Base-by-base conservation (phyloP, 2,329 filamentous ascomycete genomes). In the Sporothrix protearum region DNA sequence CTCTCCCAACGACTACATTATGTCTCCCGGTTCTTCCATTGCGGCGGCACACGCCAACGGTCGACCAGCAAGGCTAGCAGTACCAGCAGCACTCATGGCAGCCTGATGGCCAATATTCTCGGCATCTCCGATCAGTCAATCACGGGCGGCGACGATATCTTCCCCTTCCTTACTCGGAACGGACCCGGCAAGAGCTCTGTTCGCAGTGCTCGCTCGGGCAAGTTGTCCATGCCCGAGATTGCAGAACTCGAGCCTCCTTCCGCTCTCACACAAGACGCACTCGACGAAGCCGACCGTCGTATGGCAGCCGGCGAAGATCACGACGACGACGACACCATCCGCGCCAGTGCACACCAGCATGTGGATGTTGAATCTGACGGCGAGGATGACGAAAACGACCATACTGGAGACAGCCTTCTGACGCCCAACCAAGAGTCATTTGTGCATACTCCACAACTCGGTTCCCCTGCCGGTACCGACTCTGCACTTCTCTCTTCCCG, bases 1-100 rank as follows among this genome's bases (percentile, higher is more conserved):
- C 80, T 92, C 90, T 30, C 89, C 90, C 1, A 87, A 83, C 49
- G 90, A 85, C 25, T 92, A 87, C 79, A 81, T 92, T 74, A 88
- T 91, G 80, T 92, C 89, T 55, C 90, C 91, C 0, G 86, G 83
- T 57, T 85, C 88, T 47, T 91, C 90, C 3, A 79, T 91, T 42
- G 80, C 19, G 88, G 86, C 3, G 84, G 86, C 3, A 84, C 83
- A 74, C 83, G 85, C 33, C 80, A 86, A 53, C 83, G 86, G 69
- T 87, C 86, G n/a, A 83, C 82, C 36, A 89, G 87, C 73, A 85
- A 85, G 75, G 81, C 82, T 64, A 85, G 85, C 68, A 76, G 79
- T 30, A 78, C 77, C 30, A 78, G 80, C 59, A 57, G 63, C 19
- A 33, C 28, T 25, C 45, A 53, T 22, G 47, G 49, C 59, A 57